Base-by-base conservation (phyloP, 257 asterid genomes). In the Gentiana dahurica region DNA sequence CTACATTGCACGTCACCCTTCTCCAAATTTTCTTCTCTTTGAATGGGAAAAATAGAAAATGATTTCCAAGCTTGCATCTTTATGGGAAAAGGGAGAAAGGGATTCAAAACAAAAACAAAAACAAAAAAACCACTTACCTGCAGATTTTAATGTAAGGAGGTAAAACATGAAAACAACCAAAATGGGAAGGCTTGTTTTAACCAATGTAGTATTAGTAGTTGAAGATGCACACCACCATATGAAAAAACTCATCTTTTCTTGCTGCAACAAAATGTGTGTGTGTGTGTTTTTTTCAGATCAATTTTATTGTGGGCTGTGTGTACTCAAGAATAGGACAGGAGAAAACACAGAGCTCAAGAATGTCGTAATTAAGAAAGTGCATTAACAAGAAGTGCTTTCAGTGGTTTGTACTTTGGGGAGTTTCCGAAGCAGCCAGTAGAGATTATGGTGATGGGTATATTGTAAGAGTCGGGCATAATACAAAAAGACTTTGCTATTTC, bases 41-140 rank as follows among this genome's bases (percentile, higher is more conserved):
- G 33, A 8, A 15, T 11, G 60, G 15, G 1, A 56, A 4, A 1
- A 24, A 44, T 6, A 6, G 35, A 34, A 11, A 5, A 11, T 1
- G 34, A 13, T 11, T 12, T 54, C 45, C 9, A 45, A 41, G 46
- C 9, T 41, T 41, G 9, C 10, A 41, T 41, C 46, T 6, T 41
- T 41, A 5, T 5, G 9, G 55, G 7, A 8, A 34, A 7, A 39
- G 49, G 34, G 13, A 33, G 7, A 35, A 12, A 4, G 2, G 8
- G 51, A 7, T 9, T 33, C 3, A 34, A 12, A 32, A 41, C 15
- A 12, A n/a, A 10, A 47, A 7, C 24, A 9, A 47, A 13, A 51
- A 35, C 38, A 36, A 52, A 12, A 10, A 24, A 4, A 5, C 5
- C 12, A 63, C 60, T 63, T 51, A 68, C 77, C 71, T 67, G 74